Evolutionary conservation across 202 grass and related monocot genomes (phyloP).

Genomic region (Schoenoplectus tabernaemontani): DNA sequence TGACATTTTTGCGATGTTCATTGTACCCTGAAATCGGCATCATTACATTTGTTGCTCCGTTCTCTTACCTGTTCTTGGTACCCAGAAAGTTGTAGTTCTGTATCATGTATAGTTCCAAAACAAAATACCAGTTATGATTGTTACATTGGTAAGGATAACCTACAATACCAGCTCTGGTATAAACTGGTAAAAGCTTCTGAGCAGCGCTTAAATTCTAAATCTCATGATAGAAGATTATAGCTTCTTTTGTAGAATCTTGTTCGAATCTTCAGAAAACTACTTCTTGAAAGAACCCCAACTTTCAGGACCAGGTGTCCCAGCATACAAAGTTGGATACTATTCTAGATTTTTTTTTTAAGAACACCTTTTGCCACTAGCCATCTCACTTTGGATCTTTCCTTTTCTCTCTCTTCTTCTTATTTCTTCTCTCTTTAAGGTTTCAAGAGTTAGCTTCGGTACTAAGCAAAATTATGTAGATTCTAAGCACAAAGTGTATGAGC

Average conservation of each 20-base stretch:
- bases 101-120: not conserved
- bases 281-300: not conserved
- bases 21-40: no score
- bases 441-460: not conserved
- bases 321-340: not conserved
- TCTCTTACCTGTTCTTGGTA: not conserved
- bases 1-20: no score
- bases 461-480: constrained; percentile 1
- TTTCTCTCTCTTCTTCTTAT: not conserved
- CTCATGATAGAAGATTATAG: not conserved
- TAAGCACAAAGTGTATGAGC: not conserved
- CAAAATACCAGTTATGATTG: not conserved
- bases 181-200: not conserved
- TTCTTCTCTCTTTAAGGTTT: not conserved
- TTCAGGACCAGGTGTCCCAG: not conserved
- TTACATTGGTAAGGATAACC: not conserved
- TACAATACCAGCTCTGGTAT: not conserved
- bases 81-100: not conserved
- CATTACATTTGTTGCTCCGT: no score
- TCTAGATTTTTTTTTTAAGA: not conserved
- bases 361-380: not conserved
- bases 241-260: not conserved
- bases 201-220: not conserved
- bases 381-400: not conserved
- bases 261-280: not conserved